These are phyloP conservation scores for Fusarium pseudocircinatum DNA, from an alignment of 2,329 filamentous ascomycete species.

Conservation along the genomic window DNA sequence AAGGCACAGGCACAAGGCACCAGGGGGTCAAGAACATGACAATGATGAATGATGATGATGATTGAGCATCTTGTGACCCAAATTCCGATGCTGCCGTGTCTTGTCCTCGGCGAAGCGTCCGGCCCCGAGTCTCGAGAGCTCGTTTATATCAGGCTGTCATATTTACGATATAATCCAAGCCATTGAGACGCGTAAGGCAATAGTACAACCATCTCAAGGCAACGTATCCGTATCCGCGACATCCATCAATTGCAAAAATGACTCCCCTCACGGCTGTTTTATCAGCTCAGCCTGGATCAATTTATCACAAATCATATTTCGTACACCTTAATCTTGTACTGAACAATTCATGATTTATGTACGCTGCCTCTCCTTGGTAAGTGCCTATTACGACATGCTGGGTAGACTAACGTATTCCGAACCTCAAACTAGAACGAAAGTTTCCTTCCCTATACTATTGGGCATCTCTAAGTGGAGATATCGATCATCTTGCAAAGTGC, in stretches of 20 bases:
- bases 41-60: conserved; percentile 9
- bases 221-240: conserved; percentile 33
- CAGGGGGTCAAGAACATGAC: conserved; percentile 25
- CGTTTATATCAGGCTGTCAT: background rate
- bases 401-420: background rate
- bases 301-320: conserved; percentile 9
- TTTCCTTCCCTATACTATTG: background rate
- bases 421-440: background rate
- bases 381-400: background rate
- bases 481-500: background rate
- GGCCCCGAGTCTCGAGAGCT: background rate
- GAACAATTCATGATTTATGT: background rate
- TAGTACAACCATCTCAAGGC: background rate
- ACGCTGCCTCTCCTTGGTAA: background rate
- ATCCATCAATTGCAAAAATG: background rate
- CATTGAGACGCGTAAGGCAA: conserved; percentile 14
- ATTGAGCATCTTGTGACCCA: conserved; percentile 8
- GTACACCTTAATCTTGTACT: background rate
- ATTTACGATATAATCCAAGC: conserved; percentile 5
- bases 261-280: background rate
- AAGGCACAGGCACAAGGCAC: conserved; percentile 15
- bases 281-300: conserved; percentile 1
- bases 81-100: conserved; percentile 7
- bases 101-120: background rate
- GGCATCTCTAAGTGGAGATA: background rate